Percentiles rank a stretch among this genome's conserved stretches.
Conservation (phyloP, 768 basidiomycete species). For the Tulasnella sp. region DNA sequence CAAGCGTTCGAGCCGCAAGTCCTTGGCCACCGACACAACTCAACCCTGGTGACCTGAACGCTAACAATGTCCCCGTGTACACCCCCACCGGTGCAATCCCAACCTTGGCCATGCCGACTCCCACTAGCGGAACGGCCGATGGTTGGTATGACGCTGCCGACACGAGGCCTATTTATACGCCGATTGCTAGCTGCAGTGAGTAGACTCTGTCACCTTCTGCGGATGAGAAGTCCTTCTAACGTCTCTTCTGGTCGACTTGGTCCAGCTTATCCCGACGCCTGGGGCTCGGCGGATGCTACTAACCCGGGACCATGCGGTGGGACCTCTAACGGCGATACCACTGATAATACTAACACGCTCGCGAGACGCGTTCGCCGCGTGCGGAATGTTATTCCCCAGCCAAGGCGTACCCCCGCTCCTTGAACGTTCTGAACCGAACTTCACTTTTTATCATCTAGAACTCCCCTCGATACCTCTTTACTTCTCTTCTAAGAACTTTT, state of each 20-base stretch:
- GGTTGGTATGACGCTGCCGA: slow-evolving; percentile 76
- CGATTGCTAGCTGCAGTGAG: slow-evolving; percentile 60
- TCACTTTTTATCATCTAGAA: neutral
- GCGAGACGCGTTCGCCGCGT: neutral
- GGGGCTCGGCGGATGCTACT: slow-evolving; percentile 57
- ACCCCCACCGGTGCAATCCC: slow-evolving; percentile 64
- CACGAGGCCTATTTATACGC: slow-evolving; percentile 56
- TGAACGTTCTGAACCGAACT: neutral
- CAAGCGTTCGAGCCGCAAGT: slow-evolving; percentile 46
- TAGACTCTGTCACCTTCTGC: neutral
- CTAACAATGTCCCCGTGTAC: slow-evolving; percentile 63
- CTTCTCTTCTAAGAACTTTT: neutral
- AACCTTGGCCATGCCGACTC: slow-evolving; percentile 66
- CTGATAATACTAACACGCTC: neutral
- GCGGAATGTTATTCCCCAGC: neutral
- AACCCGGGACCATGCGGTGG: slow-evolving; percentile 51
- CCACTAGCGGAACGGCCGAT: slow-evolving; percentile 43
- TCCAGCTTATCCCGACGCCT: slow-evolving; percentile 67
- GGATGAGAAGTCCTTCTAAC: neutral
- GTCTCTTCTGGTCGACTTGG: neutral
- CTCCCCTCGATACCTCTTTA: neutral
- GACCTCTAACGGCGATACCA: neutral
- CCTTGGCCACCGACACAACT: slow-evolving; percentile 64
- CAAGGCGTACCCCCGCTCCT: slow-evolving; percentile 12
- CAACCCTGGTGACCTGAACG: slow-evolving; percentile 31